A percentile compares a stretch with the other conserved stretches of the same genome.
These are phyloP conservation scores for Talaromyces albobiverticillius DNA, from an alignment of 2,329 filamentous ascomycete genomes.

Conservation along the genomic window DNA sequence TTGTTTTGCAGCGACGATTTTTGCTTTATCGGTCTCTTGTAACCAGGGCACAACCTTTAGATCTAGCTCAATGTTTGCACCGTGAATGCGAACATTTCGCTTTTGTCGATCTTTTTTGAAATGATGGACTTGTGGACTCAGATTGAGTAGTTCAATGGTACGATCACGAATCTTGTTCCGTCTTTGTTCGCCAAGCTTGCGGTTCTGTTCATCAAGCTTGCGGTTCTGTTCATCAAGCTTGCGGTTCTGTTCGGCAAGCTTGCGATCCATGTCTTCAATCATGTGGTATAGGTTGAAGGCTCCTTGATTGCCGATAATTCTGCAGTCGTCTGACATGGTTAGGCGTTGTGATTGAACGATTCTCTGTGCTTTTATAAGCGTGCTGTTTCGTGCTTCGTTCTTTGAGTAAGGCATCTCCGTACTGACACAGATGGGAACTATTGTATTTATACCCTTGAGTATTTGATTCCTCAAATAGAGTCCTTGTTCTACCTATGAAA, in stretches of 20 bases:
- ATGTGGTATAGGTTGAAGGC: background rate
- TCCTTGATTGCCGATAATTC: conserved; percentile 4
- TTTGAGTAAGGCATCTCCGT: background rate
- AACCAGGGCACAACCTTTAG: background rate
- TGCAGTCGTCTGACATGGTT: background rate
- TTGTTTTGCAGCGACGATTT: background rate
- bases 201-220: background rate
- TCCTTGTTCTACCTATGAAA: background rate
- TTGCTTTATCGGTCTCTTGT: background rate
- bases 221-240: background rate
- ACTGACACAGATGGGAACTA: background rate
- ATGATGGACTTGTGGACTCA: background rate
- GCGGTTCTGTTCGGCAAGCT: background rate
- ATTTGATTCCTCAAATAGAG: background rate
- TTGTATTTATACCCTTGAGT: conserved; percentile 4
- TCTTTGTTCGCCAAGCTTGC: background rate
- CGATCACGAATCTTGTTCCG: background rate
- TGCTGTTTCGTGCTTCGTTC: background rate
- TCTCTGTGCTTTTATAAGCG: background rate
- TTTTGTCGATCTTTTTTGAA: background rate
- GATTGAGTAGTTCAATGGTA: background rate
- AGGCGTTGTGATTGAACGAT: background rate
- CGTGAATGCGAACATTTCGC: background rate
- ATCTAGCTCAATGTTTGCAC: background rate
- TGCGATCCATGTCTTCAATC: background rate